Conservation (phyloP, 805 yeast species). For the Spathaspora passalidarum region DNA sequence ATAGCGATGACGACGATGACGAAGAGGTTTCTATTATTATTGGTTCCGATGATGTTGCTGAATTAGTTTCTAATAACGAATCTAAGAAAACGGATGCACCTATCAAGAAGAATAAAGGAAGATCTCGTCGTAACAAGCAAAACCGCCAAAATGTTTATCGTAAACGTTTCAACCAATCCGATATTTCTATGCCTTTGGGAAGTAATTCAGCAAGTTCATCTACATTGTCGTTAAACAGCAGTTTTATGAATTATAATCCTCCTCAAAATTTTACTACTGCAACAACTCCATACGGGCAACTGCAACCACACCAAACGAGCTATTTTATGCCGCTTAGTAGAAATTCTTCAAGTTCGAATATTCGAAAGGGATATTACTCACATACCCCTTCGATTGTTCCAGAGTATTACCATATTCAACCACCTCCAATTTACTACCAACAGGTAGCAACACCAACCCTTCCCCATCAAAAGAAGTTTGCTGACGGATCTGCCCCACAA, state of each 20-base stretch:
- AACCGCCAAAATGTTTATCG: conserved; percentile 12
- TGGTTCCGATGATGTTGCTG: conserved; percentile 29
- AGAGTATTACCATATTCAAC: conserved; percentile 3
- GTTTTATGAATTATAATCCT: conserved; percentile 5
- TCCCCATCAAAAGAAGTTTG: neutral
- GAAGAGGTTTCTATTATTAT: conserved; percentile 39
- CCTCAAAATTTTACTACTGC: conserved; percentile 4
- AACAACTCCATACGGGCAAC: neutral
- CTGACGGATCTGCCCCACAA: neutral
- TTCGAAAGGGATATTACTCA: neutral
- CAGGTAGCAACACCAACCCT: neutral
- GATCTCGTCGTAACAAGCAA: neutral
- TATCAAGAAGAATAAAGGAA: neutral
- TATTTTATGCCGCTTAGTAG: conserved; percentile 9
- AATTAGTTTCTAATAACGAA: conserved; percentile 7
- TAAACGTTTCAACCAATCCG: conserved; percentile 18
- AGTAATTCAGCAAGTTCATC: conserved; percentile 17
- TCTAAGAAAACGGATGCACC: conserved; percentile 6
- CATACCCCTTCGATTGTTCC: neutral
- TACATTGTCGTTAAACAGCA: conserved; percentile 17
- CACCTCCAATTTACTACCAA: conserved; percentile 1
- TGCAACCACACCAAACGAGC: conserved; percentile 2
- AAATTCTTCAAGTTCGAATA: conserved; percentile 4
- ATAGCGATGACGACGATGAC: conserved; percentile 31
- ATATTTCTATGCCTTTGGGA: conserved; percentile 16